Evolutionary conservation across 768 basidiomycete species (phyloP).

Genomic region (Leccinum barrowsii): DNA sequence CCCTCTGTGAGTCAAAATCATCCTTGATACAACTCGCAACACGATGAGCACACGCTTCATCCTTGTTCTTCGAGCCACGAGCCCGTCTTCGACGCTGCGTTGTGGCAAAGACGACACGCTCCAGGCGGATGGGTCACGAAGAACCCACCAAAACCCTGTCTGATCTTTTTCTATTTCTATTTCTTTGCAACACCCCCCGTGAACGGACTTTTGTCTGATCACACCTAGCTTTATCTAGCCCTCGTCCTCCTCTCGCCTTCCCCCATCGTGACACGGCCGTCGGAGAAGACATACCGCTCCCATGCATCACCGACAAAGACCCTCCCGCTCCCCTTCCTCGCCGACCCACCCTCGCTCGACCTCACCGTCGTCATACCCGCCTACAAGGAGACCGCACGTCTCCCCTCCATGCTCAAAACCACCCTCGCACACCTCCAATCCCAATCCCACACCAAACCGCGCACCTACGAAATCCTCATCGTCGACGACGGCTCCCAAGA

Average conservation of each 20-base stretch:
- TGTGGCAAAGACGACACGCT: constrained; percentile 61
- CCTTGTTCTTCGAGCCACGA: constrained; percentile 90
- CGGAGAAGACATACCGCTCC: constrained; percentile 70
- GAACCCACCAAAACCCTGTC: constrained; percentile 34
- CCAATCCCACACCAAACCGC: constrained; percentile 12
- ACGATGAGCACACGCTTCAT: constrained; percentile 73
- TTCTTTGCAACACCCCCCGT: too few species aligned
- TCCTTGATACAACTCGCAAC: background rate
- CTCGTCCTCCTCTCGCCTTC: constrained; percentile 75
- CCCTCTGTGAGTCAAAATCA: constrained; percentile 27
- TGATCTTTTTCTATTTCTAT: constrained; percentile 11
- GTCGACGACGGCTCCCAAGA: constrained; percentile 90
- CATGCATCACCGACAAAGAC: constrained; percentile 50
- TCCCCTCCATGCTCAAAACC: constrained; percentile 80
- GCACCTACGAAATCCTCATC: constrained; percentile 78
- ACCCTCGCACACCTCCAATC: constrained; percentile 59
- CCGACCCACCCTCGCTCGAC: constrained; percentile 59
- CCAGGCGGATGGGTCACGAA: constrained; percentile 42
- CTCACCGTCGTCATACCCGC: constrained; percentile 86
- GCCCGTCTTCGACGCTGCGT: constrained; percentile 51
- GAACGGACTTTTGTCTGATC: constrained; percentile 5
- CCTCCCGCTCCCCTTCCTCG: constrained; percentile 51
- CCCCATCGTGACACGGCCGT: constrained; percentile 55
- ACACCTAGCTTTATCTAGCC: constrained; percentile 58
- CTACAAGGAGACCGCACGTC: constrained; percentile 82